Base-by-base conservation (phyloP, 2,329 filamentous ascomycete species). In the Hyphodiscus sp. region DNA sequence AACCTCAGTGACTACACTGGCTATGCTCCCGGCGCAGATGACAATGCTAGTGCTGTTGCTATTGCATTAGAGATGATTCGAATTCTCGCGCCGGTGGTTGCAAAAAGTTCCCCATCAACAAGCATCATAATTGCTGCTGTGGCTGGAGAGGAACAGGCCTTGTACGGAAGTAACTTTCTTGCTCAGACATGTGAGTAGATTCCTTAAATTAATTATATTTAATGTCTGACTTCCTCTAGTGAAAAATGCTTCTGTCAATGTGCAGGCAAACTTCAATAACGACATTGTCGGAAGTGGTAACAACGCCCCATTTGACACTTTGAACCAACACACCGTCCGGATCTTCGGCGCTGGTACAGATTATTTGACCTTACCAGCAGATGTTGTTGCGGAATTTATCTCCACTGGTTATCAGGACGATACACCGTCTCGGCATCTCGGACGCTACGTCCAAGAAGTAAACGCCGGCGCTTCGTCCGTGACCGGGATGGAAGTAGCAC, bases 231-330 rank as follows among this genome's bases (percentile, higher is more conserved):
- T 47, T 43, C 9, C 10, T 13, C 18, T 20, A 56, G 54, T 57
- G 2, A 54, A 57, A 45, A 78, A 79, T 58, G 68, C 73, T 9
- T 75, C 70, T 50, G 73, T 74, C n/a, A 76, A 80, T 60, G 76
- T 82, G 4, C 77, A 80, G 65, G 79, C 72, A 13, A 80, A 80
- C 70, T 72, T 79, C 49, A 82, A 76, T 58, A 76, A 78, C 67
- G 79, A 82, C 65, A 80, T 81, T 52, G 74, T 82, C 8, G 79
- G 79, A 43, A 76, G 71, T 7, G 56, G 55, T 10, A 70, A 73
- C 1, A 73, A 67, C 1, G 74, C 71, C 9, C 71, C 74, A 52
- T 70, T 71, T 20, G 74, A 73, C 20, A 67, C 70, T 41, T 65
- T 67, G 49, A 73, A 79, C 58, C 77, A 72, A 20, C 72, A 74